Base-by-base conservation (phyloP, 805 yeast genomes). In the Sugiyamaella marilandica region DNA sequence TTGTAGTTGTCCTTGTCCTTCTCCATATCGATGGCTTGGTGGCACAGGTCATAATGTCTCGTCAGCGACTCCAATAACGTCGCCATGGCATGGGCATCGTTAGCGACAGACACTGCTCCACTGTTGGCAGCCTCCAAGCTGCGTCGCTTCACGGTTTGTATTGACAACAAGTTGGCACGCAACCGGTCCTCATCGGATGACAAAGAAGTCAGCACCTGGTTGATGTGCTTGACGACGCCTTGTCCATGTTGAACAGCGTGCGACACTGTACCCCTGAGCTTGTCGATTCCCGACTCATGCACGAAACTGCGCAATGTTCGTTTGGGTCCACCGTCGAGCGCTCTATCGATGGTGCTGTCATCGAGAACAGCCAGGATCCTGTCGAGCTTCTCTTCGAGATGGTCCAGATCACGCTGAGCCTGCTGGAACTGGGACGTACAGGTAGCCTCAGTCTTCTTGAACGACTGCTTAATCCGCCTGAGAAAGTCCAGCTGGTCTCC, bases 21-120 rank as follows among this genome's bases (percentile, higher is more conserved):
- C 5, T 72, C 55, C 13, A 70, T 59, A 3, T 69, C 68, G 2
- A 71, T 62, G 9, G 80, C 85, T 55, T 78, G 70, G 10, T 70
- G 60, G 59, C 95, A 86, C 63, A 87, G 89, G 66, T 90, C 97
- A 61, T 83, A 88, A 69, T 90, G 96, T 50, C 80, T 80, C 10
- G 96, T 84, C 45, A 90, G 71, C 61, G 90, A 80, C 52, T 81
- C 83, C 33, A 91, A 70, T 14, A 85, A 72, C 1, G 78, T 75
- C 0, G 87, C 95, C 67, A 88, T 74, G 50, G 85, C 94, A 53
- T 76, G 74, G 50, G 88, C 95, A 50, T 63, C 62, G 2, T 53
- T 59, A n/a, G 70, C 70, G 5, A 66, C 53, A 1, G 54, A 32
- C 8, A 59, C 55, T 5, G 62, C 46, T 26, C 58, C 53, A 2